These are phyloP conservation scores for Clarireedia sp. DNA, from an alignment of 2,329 filamentous ascomycete genomes.

Conservation along the genomic window DNA sequence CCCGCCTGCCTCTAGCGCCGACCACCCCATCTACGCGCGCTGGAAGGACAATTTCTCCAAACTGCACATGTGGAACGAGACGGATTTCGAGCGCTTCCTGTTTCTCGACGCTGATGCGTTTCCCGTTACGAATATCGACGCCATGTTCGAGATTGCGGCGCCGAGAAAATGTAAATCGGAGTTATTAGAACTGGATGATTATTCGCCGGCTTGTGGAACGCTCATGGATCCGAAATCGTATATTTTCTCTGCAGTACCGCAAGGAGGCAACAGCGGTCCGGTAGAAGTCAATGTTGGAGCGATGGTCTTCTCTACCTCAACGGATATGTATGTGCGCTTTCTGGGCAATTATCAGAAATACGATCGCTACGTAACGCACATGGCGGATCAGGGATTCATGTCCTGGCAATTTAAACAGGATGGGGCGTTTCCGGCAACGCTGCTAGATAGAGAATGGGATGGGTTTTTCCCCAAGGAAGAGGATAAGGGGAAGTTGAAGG, in stretches of 20 bases:
- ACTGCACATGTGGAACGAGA: slow-evolving; percentile 13
- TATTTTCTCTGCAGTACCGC: not conserved
- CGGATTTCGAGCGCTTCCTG: slow-evolving; percentile 9
- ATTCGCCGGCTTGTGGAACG: not conserved
- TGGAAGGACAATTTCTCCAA: slow-evolving; percentile 16
- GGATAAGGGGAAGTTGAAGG: slow-evolving; percentile 2
- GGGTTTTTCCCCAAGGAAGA: slow-evolving; percentile 6
- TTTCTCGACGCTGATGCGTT: slow-evolving; percentile 15
- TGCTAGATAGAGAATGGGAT: slow-evolving; percentile 1
- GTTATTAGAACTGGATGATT: not conserved
- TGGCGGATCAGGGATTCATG: slow-evolving; percentile 9
- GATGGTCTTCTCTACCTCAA: slow-evolving; percentile 2
- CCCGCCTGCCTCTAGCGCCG: not conserved
- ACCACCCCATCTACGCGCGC: slow-evolving; percentile 1
- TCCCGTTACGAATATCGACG: slow-evolving; percentile 12
- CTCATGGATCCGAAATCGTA: not conserved
- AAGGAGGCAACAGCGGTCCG: not conserved
- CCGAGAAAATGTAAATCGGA: slow-evolving; percentile 1
- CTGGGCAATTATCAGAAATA: slow-evolving; percentile 2
- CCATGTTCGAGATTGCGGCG: slow-evolving; percentile 11
- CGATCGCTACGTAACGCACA: not conserved
- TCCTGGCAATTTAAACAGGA: slow-evolving; percentile 6
- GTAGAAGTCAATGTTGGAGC: slow-evolving; percentile 4
- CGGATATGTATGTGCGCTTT: not conserved
- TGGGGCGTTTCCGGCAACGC: not conserved